These are phyloP conservation scores for Aspergillus affinis DNA, from an alignment of 495 filamentous ascomycete species.

Conservation along the genomic window DNA sequence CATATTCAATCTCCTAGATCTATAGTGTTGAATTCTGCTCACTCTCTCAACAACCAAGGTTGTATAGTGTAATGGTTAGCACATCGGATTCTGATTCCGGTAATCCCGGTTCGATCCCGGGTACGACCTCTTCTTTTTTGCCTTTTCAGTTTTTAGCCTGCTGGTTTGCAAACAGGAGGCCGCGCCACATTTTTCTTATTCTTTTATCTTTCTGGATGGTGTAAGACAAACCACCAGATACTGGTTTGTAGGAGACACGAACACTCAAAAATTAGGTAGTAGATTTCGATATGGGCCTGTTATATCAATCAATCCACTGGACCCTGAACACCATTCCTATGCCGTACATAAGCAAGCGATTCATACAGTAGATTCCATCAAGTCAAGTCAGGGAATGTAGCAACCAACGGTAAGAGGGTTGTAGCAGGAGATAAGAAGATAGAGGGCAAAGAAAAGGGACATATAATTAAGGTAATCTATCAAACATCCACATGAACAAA, in stretches of 20 bases:
- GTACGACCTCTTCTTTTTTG: constrained; percentile 32
- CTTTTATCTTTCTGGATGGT: background rate
- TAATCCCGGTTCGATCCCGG: constrained; percentile 44
- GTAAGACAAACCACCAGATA: too few relatives aligned
- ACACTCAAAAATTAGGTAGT: too few relatives aligned
- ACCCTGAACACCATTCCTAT: background rate
- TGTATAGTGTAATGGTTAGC: constrained; percentile 34
- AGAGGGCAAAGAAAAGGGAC: background rate
- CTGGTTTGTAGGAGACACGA: too few relatives aligned
- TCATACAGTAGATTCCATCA: background rate
- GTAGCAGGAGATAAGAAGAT: background rate
- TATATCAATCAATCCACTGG: background rate
- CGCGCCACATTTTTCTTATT: background rate
- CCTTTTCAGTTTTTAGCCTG: background rate
- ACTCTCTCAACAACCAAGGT: constrained; percentile 11
- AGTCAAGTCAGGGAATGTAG: background rate
- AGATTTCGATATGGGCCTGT: too few relatives aligned
- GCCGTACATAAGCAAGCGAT: background rate
- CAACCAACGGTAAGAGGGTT: background rate
- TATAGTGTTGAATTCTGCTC: too few relatives aligned
- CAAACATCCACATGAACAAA: background rate
- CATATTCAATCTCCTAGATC: too few relatives aligned
- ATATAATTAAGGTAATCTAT: background rate
- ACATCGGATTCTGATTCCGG: constrained; percentile 40
- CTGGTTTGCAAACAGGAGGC: background rate